phyloP scores from a whole-genome alignment of 306 rosid species.

The Cucumis sativus region DNA sequence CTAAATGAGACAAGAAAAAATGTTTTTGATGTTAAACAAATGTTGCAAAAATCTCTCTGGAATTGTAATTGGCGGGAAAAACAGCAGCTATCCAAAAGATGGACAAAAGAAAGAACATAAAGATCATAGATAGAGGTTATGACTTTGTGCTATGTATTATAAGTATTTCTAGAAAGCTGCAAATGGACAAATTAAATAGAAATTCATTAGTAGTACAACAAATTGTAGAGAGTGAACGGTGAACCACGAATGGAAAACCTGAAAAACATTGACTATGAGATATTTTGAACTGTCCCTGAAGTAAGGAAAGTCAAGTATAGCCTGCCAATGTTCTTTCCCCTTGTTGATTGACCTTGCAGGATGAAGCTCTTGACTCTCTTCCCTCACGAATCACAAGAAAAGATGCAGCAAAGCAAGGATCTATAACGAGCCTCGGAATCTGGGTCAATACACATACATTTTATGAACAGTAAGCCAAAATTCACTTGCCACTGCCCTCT shows the following conservation, averaged over 20 bases:
- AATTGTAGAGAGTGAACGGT: not conserved
- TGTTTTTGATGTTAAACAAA: too few relatives aligned
- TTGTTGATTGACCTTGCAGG: constrained; percentile 28
- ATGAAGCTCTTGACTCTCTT: constrained; percentile 55
- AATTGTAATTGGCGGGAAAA: too few relatives aligned
- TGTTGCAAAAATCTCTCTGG: too few relatives aligned
- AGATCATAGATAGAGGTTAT: too few relatives aligned
- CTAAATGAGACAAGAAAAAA: not conserved
- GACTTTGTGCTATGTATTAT: too few relatives aligned
- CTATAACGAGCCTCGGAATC: constrained; percentile 8
- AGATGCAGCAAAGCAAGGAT: constrained; percentile 28
- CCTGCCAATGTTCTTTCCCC: not conserved
- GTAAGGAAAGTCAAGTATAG: not conserved
- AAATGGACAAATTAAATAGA: too few relatives aligned
- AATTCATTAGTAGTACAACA: not conserved
- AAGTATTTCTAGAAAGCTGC: too few relatives aligned
- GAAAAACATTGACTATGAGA: not conserved
- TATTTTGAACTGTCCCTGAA: not conserved
- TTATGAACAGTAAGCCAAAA: not conserved
- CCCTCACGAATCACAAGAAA: constrained; percentile 27
- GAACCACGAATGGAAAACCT: not conserved
- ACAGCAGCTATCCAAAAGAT: too few relatives aligned
- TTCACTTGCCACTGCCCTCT: not conserved
- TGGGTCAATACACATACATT: not conserved
- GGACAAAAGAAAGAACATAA: too few relatives aligned